Percentiles rank a stretch among this genome's conserved stretches.
Conservation (phyloP, 1,139 yeast species). For the Saccharomyces hybrid region DNA sequence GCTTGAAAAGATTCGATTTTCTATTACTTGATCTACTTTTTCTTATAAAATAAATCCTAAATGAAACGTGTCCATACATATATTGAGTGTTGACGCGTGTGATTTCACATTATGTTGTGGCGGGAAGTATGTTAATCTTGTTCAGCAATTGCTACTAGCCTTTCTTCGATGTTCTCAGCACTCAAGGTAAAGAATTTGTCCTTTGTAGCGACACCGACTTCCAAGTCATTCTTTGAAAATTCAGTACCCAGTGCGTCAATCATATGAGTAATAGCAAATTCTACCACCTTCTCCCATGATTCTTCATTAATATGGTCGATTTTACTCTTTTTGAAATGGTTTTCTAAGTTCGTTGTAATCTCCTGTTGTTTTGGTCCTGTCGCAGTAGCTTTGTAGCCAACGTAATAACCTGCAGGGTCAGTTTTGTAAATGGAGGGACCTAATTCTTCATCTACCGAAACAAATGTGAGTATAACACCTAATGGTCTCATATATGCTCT, state of each 20-base stretch:
- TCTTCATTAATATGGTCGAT: slow-evolving; percentile 42
- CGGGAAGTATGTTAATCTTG: slow-evolving; percentile 52
- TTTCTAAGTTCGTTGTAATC: slow-evolving; percentile 83
- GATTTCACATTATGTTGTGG: neutral
- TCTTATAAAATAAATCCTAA: neutral
- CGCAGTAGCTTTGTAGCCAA: slow-evolving; percentile 86
- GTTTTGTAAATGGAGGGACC: slow-evolving; percentile 92
- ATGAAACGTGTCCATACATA: neutral
- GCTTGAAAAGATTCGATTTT: neutral
- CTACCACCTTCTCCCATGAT: slow-evolving; percentile 84
- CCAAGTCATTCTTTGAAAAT: slow-evolving; percentile 86
- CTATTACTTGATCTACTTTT: neutral
- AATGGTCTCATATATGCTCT: slow-evolving; percentile 99
- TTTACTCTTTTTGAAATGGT: slow-evolving; percentile 61
- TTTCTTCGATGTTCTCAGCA: slow-evolving; percentile 86
- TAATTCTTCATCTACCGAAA: slow-evolving; percentile 76
- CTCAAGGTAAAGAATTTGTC: slow-evolving; percentile 62
- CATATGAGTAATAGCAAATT: slow-evolving; percentile 78
- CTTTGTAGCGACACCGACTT: slow-evolving; percentile 78
- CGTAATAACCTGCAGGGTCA: slow-evolving; percentile 96
- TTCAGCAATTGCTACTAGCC: slow-evolving; percentile 90
- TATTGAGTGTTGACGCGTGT: neutral
- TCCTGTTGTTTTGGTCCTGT: slow-evolving; percentile 98
- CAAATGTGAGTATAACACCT: slow-evolving; percentile 85
- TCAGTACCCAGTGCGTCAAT: slow-evolving; percentile 87